These are phyloP conservation scores for Penicillium ochrochloron DNA, from an alignment of 495 filamentous ascomycete species.

Conservation along the genomic window DNA sequence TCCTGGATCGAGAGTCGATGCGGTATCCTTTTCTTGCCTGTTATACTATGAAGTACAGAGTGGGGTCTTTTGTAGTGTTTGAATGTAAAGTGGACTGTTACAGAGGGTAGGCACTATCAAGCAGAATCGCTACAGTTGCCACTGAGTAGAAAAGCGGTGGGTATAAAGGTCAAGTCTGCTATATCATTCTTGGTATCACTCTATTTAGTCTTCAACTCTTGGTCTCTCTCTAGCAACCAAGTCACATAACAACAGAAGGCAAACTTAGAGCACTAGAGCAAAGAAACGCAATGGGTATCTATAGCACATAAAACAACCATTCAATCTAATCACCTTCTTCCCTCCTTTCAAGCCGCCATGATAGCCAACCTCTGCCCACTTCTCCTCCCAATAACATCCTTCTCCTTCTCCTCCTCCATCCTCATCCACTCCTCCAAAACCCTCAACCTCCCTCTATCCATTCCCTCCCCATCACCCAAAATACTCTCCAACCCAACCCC, in stretches of 20 bases:
- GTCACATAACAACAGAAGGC: not conserved
- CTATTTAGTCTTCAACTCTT: not conserved
- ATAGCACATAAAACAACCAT: not conserved
- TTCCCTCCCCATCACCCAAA: not conserved
- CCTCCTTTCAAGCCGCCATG: slow-evolving; percentile 20
- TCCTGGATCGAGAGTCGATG: not conserved
- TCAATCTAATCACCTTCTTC: not conserved
- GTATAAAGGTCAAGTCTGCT: not conserved
- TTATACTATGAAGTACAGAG: too few species aligned
- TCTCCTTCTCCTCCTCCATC: slow-evolving; percentile 8
- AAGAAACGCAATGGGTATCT: slow-evolving; percentile 7
- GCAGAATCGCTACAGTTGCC: too few species aligned
- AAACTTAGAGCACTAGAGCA: not conserved
- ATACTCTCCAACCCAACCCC: slow-evolving; percentile 5
- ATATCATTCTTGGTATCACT: slow-evolving; percentile 1
- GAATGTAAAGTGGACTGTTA: too few species aligned
- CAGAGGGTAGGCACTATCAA: too few species aligned
- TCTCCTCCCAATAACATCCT: slow-evolving; percentile 1
- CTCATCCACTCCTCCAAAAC: slow-evolving; percentile 11
- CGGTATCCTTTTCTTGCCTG: too few species aligned
- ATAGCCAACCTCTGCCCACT: slow-evolving; percentile 23
- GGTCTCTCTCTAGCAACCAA: not conserved
- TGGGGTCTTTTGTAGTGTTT: too few species aligned
- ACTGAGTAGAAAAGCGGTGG: too few species aligned
- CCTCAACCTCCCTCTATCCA: slow-evolving; percentile 15